Percentiles rank a stretch among this genome's conserved stretches.
These are phyloP conservation scores for Boletus smithii DNA, from an alignment of 1,284 basidiomycete genomes.

Conservation along the genomic window DNA sequence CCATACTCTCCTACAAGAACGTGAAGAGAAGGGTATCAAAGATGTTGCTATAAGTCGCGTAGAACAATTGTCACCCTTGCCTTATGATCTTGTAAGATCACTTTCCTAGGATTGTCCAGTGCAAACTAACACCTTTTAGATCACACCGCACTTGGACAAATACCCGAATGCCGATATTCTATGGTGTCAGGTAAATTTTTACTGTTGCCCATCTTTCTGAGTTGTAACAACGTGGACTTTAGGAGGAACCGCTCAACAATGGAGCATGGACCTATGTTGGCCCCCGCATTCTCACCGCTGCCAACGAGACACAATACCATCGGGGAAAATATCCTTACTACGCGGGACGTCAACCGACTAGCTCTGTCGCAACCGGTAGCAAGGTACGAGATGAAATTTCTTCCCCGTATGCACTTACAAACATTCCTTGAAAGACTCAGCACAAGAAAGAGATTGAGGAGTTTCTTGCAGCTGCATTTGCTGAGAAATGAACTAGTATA, in stretches of 20 bases:
- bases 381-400: constrained; percentile 50
- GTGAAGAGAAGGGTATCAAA: constrained; percentile 85
- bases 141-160: constrained; percentile 88
- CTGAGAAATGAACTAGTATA: constrained; percentile 18
- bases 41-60: constrained; percentile 92
- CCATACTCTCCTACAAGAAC: constrained; percentile 83
- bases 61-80: constrained; percentile 95
- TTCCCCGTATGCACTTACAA: background rate
- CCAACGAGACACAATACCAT: constrained; percentile 85
- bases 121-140: constrained; percentile 37
- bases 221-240: constrained; percentile 8
- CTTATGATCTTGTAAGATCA: constrained; percentile 79
- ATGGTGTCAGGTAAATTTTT: constrained; percentile 75
- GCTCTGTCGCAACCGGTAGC: constrained; percentile 87
- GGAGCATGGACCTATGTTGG: constrained; percentile 93
- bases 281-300: constrained; percentile 81
- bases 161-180: constrained; percentile 92
- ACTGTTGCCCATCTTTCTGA: background rate
- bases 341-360: constrained; percentile 84
- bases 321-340: constrained; percentile 85
- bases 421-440: constrained; percentile 45
- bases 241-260: constrained; percentile 90
- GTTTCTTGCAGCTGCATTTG: constrained; percentile 62
- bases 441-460: constrained; percentile 85
- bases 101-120: background rate